These are phyloP conservation scores for Neoboletus subvelutipes DNA, from an alignment of 768 basidiomycete species.

Conservation along the genomic window DNA sequence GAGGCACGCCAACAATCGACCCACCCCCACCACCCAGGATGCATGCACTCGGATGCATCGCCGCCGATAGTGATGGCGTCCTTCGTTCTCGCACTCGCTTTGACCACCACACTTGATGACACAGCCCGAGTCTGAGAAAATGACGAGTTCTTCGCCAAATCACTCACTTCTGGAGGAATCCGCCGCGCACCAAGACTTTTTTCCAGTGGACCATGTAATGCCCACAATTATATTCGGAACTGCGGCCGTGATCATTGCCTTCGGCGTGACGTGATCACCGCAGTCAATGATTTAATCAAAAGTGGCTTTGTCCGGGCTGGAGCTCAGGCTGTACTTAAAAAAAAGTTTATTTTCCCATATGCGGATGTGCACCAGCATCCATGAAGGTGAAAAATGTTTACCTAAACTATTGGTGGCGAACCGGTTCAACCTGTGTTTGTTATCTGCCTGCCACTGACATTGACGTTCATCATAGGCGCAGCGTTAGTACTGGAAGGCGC, in stretches of 20 bases:
- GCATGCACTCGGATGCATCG: not conserved
- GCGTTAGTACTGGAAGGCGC: not conserved
- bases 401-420: not conserved
- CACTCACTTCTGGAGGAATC: not conserved
- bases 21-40: not conserved
- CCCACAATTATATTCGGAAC: not conserved
- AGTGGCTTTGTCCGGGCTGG: not conserved
- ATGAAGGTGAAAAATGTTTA: not conserved
- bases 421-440: not conserved
- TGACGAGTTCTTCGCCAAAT: not conserved
- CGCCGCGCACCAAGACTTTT: not conserved
- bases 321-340: not conserved
- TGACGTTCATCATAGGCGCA: not conserved
- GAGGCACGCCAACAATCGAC: not conserved
- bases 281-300: not conserved
- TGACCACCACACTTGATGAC: not conserved
- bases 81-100: not conserved
- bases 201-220: not conserved
- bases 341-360: constrained; percentile 2
- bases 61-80: not conserved
- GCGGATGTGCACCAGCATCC: not conserved
- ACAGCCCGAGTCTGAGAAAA: not conserved
- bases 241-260: not conserved
- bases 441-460: not conserved
- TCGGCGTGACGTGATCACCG: not conserved